Evolutionary conservation across 2,329 filamentous ascomycete genomes (phyloP), one percentile per base, ranked within the genome.

Genomic region (Chaetomiaceae sp.): DNA sequence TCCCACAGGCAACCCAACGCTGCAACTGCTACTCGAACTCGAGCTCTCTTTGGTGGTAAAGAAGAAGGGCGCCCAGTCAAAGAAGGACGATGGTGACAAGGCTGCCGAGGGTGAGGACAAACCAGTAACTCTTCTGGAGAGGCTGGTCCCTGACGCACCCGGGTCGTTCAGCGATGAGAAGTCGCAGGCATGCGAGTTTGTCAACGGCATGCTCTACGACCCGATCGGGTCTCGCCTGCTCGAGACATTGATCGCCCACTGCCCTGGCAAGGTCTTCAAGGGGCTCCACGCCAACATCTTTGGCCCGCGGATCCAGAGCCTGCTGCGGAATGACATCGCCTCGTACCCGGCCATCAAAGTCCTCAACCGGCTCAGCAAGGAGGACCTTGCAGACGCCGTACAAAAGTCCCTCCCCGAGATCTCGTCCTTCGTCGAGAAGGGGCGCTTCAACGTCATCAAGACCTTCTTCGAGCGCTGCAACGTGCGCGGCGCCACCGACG

Each of bases 261-360:
- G 86, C 15, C 91, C 94, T 0, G 91, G 89, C 39, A 96, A 94
- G 71, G 73, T 91, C 31, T 99, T 97, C 81, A 96, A 96, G 70
- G 81, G 83, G 14, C 78, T 99, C 6, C 92, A 95, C 71, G 83
- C 80, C 54, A 84, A 86, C 60, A 82, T 91, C 59, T 88, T 97
- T 69, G 87, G 85, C 57, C 84, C 87, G 14, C 83, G 90, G 23
- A 87, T 97, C 63, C 84, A 85, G 20, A 88, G 83, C 36, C 80
- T 96, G 55, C 82, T 92, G 6, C 86, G 91, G 54, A 97, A 97
- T 67, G 91, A 95, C 63, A 88, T 91, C 45, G 91, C 94, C 6
- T 87, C 84, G 22, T 97, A 96, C 65, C 88, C 95, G 0, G 89
- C 90, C 19, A 88, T 91, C 61, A 83, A 84, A 54, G 84, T 95